A percentile compares a stretch with the other conserved stretches of the same genome.
Conservation (phyloP, 768 basidiomycete species). For the Crucibulum laeve region DNA sequence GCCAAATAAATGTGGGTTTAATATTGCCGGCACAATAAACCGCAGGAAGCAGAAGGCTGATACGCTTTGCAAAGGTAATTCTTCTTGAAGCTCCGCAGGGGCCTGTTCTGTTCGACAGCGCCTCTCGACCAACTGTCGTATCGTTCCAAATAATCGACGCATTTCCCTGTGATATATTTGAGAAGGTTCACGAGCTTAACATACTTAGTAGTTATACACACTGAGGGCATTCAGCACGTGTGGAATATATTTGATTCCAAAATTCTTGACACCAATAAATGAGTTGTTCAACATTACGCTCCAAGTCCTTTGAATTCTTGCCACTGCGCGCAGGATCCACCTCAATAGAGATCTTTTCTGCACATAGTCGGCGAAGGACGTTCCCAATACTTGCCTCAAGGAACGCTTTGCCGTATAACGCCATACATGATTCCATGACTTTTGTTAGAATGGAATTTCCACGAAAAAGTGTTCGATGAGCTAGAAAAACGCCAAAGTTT, state of each 20-base stretch:
- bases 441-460: slow-evolving; percentile 68
- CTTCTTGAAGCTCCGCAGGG: slow-evolving; percentile 38
- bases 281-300: slow-evolving; percentile 64
- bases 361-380: slow-evolving; percentile 63
- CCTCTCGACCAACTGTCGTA: slow-evolving; percentile 69
- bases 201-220: too few relatives aligned
- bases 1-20: slow-evolving; percentile 84
- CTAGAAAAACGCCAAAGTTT: slow-evolving; percentile 28
- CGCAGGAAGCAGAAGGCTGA: slow-evolving; percentile 88
- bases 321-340: slow-evolving; percentile 71
- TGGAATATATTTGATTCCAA: slow-evolving; percentile 79
- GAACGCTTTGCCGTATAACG: slow-evolving; percentile 76
- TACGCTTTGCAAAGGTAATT: slow-evolving; percentile 77
- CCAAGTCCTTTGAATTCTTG: slow-evolving; percentile 57
- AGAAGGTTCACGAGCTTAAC: background rate
- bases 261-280: slow-evolving; percentile 76
- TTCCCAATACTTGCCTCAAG: slow-evolving; percentile 76
- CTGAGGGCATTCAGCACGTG: slow-evolving; percentile 70
- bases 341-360: slow-evolving; percentile 75
- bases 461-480: slow-evolving; percentile 71
- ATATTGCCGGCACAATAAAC: slow-evolving; percentile 85
- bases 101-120: slow-evolving; percentile 44
- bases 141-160: slow-evolving; percentile 61
- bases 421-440: slow-evolving; percentile 77
- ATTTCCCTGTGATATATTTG: slow-evolving; percentile 52